A percentile compares a stretch with the other conserved stretches of the same genome.
Evolutionary conservation across 805 yeast genomes (phyloP).

Genomic region (Candida multigemmis): DNA sequence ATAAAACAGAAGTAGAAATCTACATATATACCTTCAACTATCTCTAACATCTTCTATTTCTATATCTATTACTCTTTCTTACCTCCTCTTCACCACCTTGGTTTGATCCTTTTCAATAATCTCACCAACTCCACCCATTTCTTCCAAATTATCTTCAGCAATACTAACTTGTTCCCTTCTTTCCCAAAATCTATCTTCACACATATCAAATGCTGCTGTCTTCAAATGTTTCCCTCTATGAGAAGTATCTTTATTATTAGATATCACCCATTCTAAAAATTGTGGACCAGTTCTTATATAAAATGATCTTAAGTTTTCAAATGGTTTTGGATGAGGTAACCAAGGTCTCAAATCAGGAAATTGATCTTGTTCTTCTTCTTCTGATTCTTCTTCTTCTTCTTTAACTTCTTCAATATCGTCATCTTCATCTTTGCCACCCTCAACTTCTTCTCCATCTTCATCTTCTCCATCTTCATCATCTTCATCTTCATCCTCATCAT

Average conservation of each 20-base stretch:
- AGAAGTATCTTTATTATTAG: conserved; percentile 73
- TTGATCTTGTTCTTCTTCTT: conserved; percentile 52
- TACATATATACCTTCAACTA: conserved; percentile 1
- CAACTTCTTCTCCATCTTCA: conserved; percentile 40
- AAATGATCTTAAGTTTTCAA: conserved; percentile 76
- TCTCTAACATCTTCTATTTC: neutral
- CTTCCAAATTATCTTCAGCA: conserved; percentile 85
- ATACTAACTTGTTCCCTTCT: conserved; percentile 86
- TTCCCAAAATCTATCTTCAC: conserved; percentile 98
- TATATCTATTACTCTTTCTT: conserved; percentile 3
- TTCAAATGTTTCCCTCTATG: conserved; percentile 89
- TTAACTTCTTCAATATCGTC: conserved; percentile 50
- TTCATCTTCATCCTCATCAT: conserved; percentile 39
- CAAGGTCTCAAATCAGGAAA: conserved; percentile 91
- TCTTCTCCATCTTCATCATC: conserved; percentile 68
- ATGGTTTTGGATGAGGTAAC: conserved; percentile 95
- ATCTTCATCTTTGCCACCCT: conserved; percentile 28
- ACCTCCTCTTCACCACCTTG: conserved; percentile 47
- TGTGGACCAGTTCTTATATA: conserved; percentile 80
- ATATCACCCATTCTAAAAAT: conserved; percentile 89
- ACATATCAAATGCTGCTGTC: conserved; percentile 79
- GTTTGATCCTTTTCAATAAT: conserved; percentile 67
- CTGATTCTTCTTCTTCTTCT: conserved; percentile 61
- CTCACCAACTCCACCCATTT: conserved; percentile 84
- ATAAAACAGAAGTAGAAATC: too few relatives aligned